phyloP scores from a whole-genome alignment of 257 asterid species.

The Haberlea rhodopensis region DNA sequence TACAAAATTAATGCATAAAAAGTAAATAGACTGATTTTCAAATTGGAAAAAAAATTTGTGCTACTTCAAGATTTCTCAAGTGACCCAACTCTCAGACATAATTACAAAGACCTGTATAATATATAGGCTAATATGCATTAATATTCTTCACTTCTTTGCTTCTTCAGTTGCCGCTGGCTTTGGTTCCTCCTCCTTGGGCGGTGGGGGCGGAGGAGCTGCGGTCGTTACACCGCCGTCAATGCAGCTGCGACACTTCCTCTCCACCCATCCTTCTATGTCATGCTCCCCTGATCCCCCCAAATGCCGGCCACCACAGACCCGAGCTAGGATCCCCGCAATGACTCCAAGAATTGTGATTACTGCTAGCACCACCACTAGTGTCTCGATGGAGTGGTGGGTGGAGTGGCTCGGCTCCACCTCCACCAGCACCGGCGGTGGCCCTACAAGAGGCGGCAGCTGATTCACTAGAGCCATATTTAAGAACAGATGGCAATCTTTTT shows the following conservation, averaged over 20 bases:
- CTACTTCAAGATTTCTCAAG: background rate
- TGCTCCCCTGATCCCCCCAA: constrained; percentile 67
- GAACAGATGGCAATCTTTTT: background rate
- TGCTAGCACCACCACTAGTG: constrained; percentile 78
- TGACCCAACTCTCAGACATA: background rate
- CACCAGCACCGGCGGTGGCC: constrained; percentile 44
- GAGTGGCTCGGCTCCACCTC: constrained; percentile 33
- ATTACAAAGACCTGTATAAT: background rate
- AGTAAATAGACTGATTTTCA: background rate
- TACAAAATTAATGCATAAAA: too few species aligned
- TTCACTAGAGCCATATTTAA: constrained; percentile 30
- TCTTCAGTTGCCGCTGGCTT: constrained; percentile 32
- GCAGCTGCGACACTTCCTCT: constrained; percentile 74
- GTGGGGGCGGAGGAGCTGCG: constrained; percentile 23
- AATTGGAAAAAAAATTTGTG: too few species aligned
- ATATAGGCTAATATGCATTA: background rate
- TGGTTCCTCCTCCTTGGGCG: constrained; percentile 41
- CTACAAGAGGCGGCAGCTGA: constrained; percentile 73
- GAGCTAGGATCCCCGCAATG: constrained; percentile 66
- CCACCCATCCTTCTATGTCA: constrained; percentile 86
- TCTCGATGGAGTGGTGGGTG: constrained; percentile 53
- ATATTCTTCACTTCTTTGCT: constrained; percentile 16
- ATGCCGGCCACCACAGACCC: constrained; percentile 75
- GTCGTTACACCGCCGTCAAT: constrained; percentile 57
- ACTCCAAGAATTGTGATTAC: constrained; percentile 72